Conservation (phyloP, 352 stramenopile genomes). For the Pythium utonaiense region DNA sequence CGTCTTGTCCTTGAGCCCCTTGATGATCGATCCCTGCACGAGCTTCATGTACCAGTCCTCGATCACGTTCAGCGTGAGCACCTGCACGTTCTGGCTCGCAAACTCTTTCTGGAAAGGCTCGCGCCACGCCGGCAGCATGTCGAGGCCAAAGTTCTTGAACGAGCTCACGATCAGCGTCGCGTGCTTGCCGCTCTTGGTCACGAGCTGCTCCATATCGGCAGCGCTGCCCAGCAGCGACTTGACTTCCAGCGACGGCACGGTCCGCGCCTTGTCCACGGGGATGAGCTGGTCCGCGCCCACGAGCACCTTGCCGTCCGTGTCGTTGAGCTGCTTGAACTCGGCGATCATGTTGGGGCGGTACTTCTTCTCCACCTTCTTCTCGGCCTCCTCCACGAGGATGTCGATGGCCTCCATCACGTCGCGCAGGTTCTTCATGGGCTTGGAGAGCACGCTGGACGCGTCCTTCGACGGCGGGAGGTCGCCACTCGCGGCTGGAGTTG, state of each 20-base stretch:
- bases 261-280: conserved; percentile 49
- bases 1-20: conserved; percentile 52
- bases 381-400: conserved; percentile 79
- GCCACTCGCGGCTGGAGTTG: neutral
- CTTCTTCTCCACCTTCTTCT: conserved; percentile 83
- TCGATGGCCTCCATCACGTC: conserved; percentile 74
- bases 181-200: conserved; percentile 35
- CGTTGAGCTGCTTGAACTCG: conserved; percentile 88
- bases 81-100: conserved; percentile 41
- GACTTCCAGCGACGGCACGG: conserved; percentile 53
- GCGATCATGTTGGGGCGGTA: conserved; percentile 86
- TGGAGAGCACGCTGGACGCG: conserved; percentile 24
- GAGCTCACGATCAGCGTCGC: conserved; percentile 75
- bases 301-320: conserved; percentile 77
- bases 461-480: neutral
- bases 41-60: conserved; percentile 90
- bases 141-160: conserved; percentile 85
- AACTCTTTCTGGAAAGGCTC: conserved; percentile 58
- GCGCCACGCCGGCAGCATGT: conserved; percentile 77
- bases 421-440: conserved; percentile 68
- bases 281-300: conserved; percentile 49
- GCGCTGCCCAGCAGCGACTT: conserved; percentile 43
- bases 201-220: conserved; percentile 49
- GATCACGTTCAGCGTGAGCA: conserved; percentile 78
- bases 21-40: conserved; percentile 62